These are phyloP conservation scores for Panicum virgatum DNA, from an alignment of 202 grass and related monocot species.

Conservation along the genomic window DNA sequence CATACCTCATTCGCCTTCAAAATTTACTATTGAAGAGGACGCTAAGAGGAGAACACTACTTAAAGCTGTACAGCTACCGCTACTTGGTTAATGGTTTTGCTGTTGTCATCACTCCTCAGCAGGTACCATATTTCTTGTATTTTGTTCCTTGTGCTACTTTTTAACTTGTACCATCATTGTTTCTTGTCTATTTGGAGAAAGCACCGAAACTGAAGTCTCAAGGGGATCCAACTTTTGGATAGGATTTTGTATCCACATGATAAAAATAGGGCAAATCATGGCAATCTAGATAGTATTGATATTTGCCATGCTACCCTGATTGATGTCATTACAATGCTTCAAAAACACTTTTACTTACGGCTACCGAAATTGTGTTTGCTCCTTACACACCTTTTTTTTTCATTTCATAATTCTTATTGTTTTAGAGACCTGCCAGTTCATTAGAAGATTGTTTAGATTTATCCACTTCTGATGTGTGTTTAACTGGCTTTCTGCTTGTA, in stretches of 20 bases:
- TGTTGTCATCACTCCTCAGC: conserved; percentile 78
- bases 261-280: background rate
- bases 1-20: conserved; percentile 75
- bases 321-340: background rate
- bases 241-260: conserved; percentile 23
- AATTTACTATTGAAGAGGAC: conserved; percentile 85
- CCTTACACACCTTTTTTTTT: background rate
- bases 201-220: background rate
- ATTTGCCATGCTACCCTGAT: conserved; percentile 8
- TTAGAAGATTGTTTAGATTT: conserved; percentile 10
- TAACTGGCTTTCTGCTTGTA: conserved; percentile 46
- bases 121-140: conserved; percentile 52
- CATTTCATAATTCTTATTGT: background rate
- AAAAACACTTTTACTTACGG: background rate
- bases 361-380: background rate
- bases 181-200: background rate
- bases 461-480: conserved; percentile 15
- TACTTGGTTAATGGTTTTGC: conserved; percentile 99
- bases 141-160: conserved; percentile 25
- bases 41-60: conserved; percentile 74
- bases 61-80: conserved; percentile 91
- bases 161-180: background rate
- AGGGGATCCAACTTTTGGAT: background rate
- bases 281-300: background rate
- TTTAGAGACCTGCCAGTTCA: background rate